Evolutionary conservation across 2,329 filamentous ascomycete species (phyloP).

Genomic region (Colletotrichum camelliae): DNA sequence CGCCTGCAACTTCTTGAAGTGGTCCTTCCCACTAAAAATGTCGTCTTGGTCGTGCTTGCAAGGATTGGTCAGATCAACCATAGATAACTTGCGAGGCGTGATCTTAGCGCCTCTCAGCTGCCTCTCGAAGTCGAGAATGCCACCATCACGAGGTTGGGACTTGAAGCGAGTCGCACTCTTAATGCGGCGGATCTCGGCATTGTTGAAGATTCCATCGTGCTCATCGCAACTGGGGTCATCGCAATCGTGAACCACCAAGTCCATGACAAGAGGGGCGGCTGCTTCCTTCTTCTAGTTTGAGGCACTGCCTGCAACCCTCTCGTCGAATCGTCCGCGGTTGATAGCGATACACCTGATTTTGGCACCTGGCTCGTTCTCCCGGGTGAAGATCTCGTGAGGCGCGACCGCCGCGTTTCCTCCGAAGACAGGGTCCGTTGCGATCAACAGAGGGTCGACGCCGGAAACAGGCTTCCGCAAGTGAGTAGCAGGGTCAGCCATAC

Average conservation of each 20-base stretch:
- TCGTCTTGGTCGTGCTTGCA: background rate
- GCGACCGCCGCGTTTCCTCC: background rate
- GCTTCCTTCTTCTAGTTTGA: slow-evolving; percentile 2
- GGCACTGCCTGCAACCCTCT: background rate
- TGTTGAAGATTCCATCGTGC: background rate
- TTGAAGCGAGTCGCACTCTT: slow-evolving; percentile 9
- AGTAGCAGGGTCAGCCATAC: slow-evolving; percentile 1
- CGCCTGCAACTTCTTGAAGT: background rate
- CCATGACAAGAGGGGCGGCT: background rate
- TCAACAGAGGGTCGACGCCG: background rate
- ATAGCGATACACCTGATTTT: background rate
- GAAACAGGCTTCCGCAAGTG: background rate
- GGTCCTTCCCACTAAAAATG: background rate
- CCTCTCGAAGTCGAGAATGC: background rate
- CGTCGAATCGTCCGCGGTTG: background rate
- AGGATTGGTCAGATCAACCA: background rate
- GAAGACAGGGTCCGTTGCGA: background rate
- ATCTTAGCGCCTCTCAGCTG: background rate
- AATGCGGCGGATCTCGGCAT: slow-evolving; percentile 18
- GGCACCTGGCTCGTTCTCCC: background rate
- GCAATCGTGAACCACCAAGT: slow-evolving; percentile 8
- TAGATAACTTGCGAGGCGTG: slow-evolving; percentile 13
- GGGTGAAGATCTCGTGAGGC: background rate
- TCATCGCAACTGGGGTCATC: background rate
- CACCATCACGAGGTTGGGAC: background rate